These are phyloP conservation scores for Arthrobotrys pseudoclavata DNA, from an alignment of 2,329 filamentous ascomycete genomes.

Conservation along the genomic window DNA sequence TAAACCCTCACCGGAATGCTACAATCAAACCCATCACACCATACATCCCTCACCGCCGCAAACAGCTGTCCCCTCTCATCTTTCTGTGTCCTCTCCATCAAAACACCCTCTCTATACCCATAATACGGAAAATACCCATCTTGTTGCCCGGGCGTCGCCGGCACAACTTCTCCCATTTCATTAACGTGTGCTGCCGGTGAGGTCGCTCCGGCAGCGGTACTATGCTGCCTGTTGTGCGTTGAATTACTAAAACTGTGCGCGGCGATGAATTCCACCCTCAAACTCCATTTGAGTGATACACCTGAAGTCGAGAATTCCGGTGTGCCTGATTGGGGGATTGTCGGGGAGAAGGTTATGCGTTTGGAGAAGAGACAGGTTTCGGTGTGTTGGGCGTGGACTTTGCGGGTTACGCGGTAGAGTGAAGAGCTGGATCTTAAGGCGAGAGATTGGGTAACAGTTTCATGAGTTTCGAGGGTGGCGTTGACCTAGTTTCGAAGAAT, in stretches of 20 bases:
- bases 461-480: conserved; percentile 85
- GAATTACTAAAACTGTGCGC: conserved; percentile 69
- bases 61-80: conserved; percentile 84
- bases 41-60: conserved; percentile 81
- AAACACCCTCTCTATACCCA: conserved; percentile 66
- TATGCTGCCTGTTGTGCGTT: conserved; percentile 62
- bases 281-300: conserved; percentile 86
- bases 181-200: conserved; percentile 63
- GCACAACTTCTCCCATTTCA: conserved; percentile 63
- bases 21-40: conserved; percentile 92
- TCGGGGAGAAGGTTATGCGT: conserved; percentile 82
- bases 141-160: conserved; percentile 14
- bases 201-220: conserved; percentile 62
- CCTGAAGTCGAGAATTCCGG: conserved; percentile 94
- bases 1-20: conserved; percentile 87
- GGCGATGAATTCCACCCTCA: conserved; percentile 93
- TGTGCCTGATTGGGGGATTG: conserved; percentile 85
- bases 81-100: conserved; percentile 83
- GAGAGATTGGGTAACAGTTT: conserved; percentile 83
- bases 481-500: conserved; percentile 67
- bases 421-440: conserved; percentile 87
- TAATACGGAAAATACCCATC: conserved; percentile 64
- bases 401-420: conserved; percentile 86
- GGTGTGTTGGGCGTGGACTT: conserved; percentile 80
- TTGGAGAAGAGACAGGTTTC: conserved; percentile 87